phyloP scores from a whole-genome alignment of 352 stramenopile genomes.

The Blastocystis sp. region DNA sequence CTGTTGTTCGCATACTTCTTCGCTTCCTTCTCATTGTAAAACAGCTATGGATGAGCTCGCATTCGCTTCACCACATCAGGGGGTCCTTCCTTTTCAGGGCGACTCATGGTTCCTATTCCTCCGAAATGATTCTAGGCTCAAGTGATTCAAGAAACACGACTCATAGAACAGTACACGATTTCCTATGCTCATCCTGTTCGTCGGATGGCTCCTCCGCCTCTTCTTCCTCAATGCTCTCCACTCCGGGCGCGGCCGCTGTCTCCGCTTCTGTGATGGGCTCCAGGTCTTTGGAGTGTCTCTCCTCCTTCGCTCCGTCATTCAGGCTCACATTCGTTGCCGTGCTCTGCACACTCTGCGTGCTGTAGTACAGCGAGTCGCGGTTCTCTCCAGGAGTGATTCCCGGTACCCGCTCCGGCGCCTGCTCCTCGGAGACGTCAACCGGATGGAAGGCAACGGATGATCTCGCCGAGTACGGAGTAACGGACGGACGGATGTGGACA shows the following conservation, averaged over 20 bases:
- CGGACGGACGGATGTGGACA: too few species aligned
- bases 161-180: background rate
- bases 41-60: conserved; percentile 75
- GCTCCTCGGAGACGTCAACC: too few species aligned
- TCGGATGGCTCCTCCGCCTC: background rate
- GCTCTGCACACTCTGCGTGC: background rate
- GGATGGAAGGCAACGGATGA: too few species aligned
- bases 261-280: too few species aligned
- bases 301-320: too few species aligned
- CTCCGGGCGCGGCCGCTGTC: too few species aligned
- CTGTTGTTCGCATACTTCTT: conserved; percentile 87
- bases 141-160: background rate
- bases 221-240: background rate
- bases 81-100: conserved; percentile 11
- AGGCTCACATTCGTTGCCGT: too few species aligned
- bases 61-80: conserved; percentile 5
- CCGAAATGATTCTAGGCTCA: background rate
- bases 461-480: too few species aligned
- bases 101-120: conserved; percentile 1
- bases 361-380: background rate
- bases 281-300: too few species aligned
- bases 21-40: conserved; percentile 86
- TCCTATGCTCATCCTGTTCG: background rate
- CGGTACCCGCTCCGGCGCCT: too few species aligned
- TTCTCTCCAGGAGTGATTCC: background rate